Conservation (phyloP, 306 rosid species). For the Fragaria iinumae region DNA sequence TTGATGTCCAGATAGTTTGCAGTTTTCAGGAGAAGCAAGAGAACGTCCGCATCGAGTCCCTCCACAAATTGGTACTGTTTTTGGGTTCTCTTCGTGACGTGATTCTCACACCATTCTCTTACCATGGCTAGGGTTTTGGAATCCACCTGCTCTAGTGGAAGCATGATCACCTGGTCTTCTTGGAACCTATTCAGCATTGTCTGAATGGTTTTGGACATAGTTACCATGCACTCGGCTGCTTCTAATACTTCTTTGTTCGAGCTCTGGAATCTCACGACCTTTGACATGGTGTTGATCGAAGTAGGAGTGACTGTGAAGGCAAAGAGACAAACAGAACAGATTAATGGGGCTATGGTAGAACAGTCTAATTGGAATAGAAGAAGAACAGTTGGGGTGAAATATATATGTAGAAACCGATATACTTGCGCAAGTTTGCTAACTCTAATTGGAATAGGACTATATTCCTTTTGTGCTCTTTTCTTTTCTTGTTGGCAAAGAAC, state of each 20-base stretch:
- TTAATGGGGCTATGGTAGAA: neutral
- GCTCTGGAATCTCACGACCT: neutral
- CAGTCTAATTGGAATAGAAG: neutral
- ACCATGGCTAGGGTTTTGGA: constrained; percentile 13
- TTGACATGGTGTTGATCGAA: constrained; percentile 4
- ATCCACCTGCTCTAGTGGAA: neutral
- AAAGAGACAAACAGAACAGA: neutral
- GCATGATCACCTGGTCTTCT: neutral
- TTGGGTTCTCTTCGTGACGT: neutral
- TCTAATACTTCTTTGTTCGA: neutral
- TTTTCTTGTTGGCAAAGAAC: neutral
- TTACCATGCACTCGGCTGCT: neutral
- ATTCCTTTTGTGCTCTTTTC: neutral
- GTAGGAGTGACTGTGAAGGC: neutral
- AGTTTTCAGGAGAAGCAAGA: constrained; percentile 6
- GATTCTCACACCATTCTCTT: constrained; percentile 13
- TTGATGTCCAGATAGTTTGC: constrained; percentile 12
- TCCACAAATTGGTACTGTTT: constrained; percentile 2
- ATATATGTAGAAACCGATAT: neutral
- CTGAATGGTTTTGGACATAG: constrained; percentile 8
- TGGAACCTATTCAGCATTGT: neutral
- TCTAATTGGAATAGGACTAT: neutral
- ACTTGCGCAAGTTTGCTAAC: neutral
- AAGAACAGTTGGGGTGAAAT: neutral
- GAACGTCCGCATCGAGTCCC: neutral